Conservation (phyloP, 306 rosid genomes). For the Castanea crenata region DNA sequence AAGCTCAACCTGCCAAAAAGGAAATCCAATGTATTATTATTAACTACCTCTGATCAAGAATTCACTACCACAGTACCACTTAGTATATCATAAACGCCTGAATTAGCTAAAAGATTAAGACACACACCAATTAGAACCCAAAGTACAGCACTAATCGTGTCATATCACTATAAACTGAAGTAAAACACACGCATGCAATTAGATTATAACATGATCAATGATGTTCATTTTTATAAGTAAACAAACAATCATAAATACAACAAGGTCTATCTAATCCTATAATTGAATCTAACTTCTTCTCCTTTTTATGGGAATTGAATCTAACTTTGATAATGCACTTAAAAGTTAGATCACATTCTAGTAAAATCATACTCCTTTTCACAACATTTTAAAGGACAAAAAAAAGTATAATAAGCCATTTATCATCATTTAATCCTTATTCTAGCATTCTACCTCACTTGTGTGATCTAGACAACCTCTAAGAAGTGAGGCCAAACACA, state of each 20-base stretch:
- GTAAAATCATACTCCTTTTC: background rate
- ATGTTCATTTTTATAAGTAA: background rate
- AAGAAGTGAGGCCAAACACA: no score
- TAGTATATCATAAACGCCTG: background rate
- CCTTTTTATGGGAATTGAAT: background rate
- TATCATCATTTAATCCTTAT: no score
- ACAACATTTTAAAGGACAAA: background rate
- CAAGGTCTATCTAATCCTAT: background rate
- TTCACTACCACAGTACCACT: background rate
- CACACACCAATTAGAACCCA: background rate
- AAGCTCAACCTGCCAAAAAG: constrained; percentile 56
- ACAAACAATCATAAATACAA: background rate
- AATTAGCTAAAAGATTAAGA: background rate
- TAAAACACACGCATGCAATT: background rate
- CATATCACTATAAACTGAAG: background rate
- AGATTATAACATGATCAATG: background rate
- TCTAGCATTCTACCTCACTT: no score
- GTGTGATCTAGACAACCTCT: no score
- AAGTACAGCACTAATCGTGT: background rate
- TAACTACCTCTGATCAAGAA: background rate
- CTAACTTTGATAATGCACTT: background rate
- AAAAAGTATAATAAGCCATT: no score
- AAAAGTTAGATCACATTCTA: background rate
- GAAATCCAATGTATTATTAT: background rate
- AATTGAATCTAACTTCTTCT: background rate